These are phyloP conservation scores for Combretum micranthum DNA, from an alignment of 345 rosid species.

Conservation along the genomic window DNA sequence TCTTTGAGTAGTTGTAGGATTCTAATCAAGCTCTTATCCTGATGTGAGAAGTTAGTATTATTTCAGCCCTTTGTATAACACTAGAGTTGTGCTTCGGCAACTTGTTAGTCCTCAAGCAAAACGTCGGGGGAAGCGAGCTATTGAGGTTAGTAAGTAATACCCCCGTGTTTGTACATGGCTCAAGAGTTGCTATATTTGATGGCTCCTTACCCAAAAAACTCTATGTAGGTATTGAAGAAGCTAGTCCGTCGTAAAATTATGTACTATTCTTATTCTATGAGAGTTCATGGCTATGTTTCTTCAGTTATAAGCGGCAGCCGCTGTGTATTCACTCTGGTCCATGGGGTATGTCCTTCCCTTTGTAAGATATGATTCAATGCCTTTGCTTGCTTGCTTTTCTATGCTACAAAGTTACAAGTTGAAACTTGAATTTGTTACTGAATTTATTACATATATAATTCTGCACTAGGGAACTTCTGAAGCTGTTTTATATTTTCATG, in stretches of 20 bases:
- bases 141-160: slow-evolving; percentile 45
- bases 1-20: neutral
- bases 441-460: neutral
- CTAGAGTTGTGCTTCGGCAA: slow-evolving; percentile 72
- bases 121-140: slow-evolving; percentile 84
- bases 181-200: neutral
- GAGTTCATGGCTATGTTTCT: slow-evolving; percentile 73
- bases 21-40: neutral
- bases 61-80: slow-evolving; percentile 76
- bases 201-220: slow-evolving; percentile 8
- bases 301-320: slow-evolving; percentile 29
- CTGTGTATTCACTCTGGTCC: slow-evolving; percentile 66
- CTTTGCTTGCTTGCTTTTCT: neutral
- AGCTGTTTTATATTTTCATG: neutral
- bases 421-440: neutral
- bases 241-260: slow-evolving; percentile 63
- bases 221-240: slow-evolving; percentile 73
- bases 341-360: slow-evolving; percentile 48
- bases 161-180: neutral
- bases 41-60: slow-evolving; percentile 23
- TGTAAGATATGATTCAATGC: slow-evolving; percentile 1
- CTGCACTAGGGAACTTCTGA: neutral
- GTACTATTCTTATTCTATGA: slow-evolving; percentile 94
- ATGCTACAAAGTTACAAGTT: neutral
- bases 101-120: slow-evolving; percentile 67